A percentile compares a stretch with the other conserved stretches of the same genome.
Conservation (phyloP, 192 early-diverging fungal genomes). For the Neocallimastix lanati region DNA sequence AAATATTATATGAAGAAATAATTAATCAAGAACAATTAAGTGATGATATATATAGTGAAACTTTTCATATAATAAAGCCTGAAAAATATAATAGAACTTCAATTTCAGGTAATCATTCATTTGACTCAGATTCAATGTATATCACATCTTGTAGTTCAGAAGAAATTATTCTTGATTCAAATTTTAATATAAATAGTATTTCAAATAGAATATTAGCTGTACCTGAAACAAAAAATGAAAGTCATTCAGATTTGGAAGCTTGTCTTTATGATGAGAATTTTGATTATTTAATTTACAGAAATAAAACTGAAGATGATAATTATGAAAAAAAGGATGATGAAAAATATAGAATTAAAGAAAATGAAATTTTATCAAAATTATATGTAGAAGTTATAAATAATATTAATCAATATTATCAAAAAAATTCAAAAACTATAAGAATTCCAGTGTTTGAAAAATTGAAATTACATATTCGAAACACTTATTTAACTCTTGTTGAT, state of each 20-base stretch:
- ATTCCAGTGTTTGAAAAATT: background rate
- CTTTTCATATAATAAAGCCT: background rate
- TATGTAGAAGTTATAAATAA: background rate
- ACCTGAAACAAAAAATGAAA: background rate
- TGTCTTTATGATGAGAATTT: background rate
- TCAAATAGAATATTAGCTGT: background rate
- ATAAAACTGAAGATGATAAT: background rate
- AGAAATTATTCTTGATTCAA: background rate
- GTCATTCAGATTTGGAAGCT: background rate
- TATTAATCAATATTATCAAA: background rate
- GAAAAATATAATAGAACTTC: background rate
- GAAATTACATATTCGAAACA: background rate
- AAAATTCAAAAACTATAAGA: background rate
- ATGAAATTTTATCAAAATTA: background rate
- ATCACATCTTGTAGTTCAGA: background rate
- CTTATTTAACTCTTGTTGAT: background rate
- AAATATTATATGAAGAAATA: background rate
- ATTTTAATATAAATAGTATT: background rate
- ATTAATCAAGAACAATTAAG: background rate
- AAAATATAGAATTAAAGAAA: background rate
- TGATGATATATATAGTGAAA: background rate
- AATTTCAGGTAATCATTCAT: background rate
- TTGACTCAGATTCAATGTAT: background rate
- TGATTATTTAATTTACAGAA: background rate
- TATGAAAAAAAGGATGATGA: background rate